These are phyloP conservation scores for Lolium perenne DNA, from an alignment of 176 grass and related monocot genomes.

Conservation along the genomic window DNA sequence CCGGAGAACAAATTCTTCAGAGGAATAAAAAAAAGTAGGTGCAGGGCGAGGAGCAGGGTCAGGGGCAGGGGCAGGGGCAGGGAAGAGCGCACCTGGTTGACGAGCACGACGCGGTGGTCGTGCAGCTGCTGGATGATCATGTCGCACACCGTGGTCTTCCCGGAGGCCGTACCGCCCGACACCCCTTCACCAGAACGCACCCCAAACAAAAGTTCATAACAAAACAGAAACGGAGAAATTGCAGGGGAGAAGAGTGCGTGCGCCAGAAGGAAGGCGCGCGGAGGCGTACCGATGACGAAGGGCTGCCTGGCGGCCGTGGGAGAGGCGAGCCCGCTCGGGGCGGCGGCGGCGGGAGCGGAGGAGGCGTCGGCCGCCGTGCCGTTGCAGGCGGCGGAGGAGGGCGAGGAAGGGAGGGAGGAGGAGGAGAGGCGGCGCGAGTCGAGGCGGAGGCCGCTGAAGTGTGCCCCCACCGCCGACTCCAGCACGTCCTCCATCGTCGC, in stretches of 20 bases:
- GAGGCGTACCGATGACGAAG: slow-evolving; percentile 82
- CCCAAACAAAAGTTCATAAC: neutral
- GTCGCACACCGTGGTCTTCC: slow-evolving; percentile 99
- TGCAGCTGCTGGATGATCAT: slow-evolving; percentile 99
- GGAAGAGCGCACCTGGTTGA: slow-evolving; percentile 60
- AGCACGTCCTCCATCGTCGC: slow-evolving; percentile 60
- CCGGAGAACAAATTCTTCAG: neutral
- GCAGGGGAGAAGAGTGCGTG: neutral
- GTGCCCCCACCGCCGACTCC: slow-evolving; percentile 58
- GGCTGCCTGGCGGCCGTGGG: slow-evolving; percentile 43
- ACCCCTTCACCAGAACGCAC: slow-evolving; percentile 52
- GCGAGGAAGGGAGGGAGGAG: slow-evolving; percentile 61
- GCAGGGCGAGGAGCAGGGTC: neutral
- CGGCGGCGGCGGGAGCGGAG: neutral
- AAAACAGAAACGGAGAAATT: neutral
- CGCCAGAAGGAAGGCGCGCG: neutral
- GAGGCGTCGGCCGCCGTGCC: slow-evolving; percentile 29
- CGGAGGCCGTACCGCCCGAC: slow-evolving; percentile 88
- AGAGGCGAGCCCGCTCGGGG: slow-evolving; percentile 12
- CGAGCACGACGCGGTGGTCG: slow-evolving; percentile 82
- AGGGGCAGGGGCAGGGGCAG: neutral
- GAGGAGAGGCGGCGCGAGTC: slow-evolving; percentile 60
- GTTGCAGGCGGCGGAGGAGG: slow-evolving; percentile 48
- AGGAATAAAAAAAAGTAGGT: neutral
- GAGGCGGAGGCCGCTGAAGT: slow-evolving; percentile 91